These are phyloP conservation scores for Gynostemma pentaphyllum DNA, from an alignment of 306 rosid genomes.

Conservation along the genomic window DNA sequence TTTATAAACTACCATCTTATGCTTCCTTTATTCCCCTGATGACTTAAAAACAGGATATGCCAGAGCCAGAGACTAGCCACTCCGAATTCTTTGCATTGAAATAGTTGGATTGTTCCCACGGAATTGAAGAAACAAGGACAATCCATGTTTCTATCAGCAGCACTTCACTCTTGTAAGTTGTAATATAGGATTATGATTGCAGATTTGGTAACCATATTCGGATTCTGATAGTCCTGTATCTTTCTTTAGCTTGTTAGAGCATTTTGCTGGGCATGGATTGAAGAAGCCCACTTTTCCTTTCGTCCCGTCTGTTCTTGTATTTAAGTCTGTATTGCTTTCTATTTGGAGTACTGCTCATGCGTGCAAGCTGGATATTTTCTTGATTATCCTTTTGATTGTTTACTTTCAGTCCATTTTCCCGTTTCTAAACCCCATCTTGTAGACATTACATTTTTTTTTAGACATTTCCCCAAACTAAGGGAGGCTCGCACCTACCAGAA, in stretches of 20 bases:
- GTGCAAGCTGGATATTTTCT: too few species aligned
- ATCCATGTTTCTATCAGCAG: not conserved
- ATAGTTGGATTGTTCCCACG: not conserved
- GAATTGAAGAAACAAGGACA: not conserved
- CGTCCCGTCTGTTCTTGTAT: conserved; percentile 3
- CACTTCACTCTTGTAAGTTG: not conserved
- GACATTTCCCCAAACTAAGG: too few species aligned
- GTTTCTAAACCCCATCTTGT: too few species aligned
- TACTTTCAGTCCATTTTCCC: too few species aligned
- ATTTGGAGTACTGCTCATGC: too few species aligned
- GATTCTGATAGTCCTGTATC: not conserved
- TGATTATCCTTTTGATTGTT: too few species aligned
- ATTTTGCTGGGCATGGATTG: not conserved
- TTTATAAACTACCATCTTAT: not conserved
- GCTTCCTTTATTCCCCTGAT: not conserved
- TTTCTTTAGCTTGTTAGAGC: not conserved
- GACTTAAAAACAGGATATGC: not conserved
- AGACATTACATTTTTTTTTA: too few species aligned
- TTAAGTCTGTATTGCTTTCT: not conserved
- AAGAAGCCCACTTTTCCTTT: not conserved
- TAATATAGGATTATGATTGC: not conserved
- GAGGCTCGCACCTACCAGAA: too few species aligned
- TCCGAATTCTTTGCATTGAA: not conserved
- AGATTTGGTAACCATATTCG: not conserved
- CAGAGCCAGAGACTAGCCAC: not conserved